A percentile compares a stretch with the other conserved stretches of the same genome.
Conservation (phyloP, 495 filamentous ascomycete genomes). For the Xylaria bambusicola region DNA sequence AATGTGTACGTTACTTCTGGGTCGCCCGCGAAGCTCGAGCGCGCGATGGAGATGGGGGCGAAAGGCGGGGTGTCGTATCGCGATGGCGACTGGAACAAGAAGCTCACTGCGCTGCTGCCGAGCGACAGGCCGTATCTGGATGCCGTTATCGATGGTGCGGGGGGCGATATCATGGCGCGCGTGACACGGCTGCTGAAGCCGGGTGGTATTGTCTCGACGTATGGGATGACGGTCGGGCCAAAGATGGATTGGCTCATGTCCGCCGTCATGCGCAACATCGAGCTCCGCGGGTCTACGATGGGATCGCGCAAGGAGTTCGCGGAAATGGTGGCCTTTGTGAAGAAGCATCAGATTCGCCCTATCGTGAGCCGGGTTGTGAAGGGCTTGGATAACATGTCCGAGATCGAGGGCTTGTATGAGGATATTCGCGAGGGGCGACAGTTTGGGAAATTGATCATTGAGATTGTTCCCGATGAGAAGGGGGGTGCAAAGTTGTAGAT, state of each 20-base stretch:
- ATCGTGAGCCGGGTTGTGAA: constrained; percentile 63
- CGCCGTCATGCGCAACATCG: constrained; percentile 75
- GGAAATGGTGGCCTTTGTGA: constrained; percentile 76
- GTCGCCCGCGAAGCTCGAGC: constrained; percentile 63
- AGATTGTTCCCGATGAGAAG: constrained; percentile 32
- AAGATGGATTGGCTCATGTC: constrained; percentile 71
- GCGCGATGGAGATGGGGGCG: constrained; percentile 65
- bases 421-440: constrained; percentile 75
- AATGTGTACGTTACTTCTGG: constrained; percentile 72
- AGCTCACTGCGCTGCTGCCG: constrained; percentile 59
- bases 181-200: constrained; percentile 57
- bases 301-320: constrained; percentile 72
- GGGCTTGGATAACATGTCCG: constrained; percentile 65
- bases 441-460: constrained; percentile 75
- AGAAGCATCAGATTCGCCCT: constrained; percentile 61
- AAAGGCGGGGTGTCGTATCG: constrained; percentile 70
- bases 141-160: constrained; percentile 74
- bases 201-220: constrained; percentile 68
- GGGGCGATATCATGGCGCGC: constrained; percentile 68
- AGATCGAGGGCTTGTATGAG: constrained; percentile 68
- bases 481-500: constrained; percentile 6
- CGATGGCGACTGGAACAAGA: constrained; percentile 67
- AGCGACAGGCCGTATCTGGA: constrained; percentile 62
- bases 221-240: constrained; percentile 78
- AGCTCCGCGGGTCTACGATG: constrained; percentile 73